Percentiles rank a stretch among this genome's conserved stretches.
These are phyloP conservation scores for Pinus albicaulis DNA, from an alignment of 75 land plant species.

Conservation along the genomic window DNA sequence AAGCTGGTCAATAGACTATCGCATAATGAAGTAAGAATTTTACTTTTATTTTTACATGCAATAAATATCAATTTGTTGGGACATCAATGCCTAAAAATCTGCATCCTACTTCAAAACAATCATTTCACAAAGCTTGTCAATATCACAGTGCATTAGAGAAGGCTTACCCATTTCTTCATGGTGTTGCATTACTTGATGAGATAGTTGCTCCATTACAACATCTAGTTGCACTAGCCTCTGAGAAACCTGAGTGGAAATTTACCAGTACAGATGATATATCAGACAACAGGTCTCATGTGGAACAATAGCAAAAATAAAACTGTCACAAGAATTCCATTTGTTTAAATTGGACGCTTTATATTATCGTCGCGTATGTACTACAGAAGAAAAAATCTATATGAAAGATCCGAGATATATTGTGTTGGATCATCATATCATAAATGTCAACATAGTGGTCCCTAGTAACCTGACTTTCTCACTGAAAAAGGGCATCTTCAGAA, in stretches of 20 bases:
- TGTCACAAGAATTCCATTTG: not conserved
- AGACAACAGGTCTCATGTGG: not conserved
- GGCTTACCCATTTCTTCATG: slow-evolving; percentile 39
- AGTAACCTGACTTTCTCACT: too few relatives aligned
- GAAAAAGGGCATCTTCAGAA: too few relatives aligned
- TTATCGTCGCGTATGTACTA: not conserved
- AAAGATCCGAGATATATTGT: not conserved
- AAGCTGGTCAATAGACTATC: too few relatives aligned
- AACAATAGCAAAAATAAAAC: not conserved
- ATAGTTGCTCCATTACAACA: slow-evolving; percentile 35
- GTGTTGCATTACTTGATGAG: slow-evolving; percentile 41
- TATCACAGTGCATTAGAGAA: not conserved
- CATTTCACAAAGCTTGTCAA: not conserved
- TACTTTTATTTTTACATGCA: too few relatives aligned
- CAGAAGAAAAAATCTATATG: not conserved
- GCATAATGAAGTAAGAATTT: too few relatives aligned
- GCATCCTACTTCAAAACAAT: not conserved
- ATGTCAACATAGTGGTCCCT: too few relatives aligned
- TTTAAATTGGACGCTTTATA: not conserved
- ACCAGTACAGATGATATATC: slow-evolving; percentile 3
- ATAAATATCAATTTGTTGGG: too few relatives aligned
- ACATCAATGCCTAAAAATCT: not conserved
- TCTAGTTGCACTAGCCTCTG: slow-evolving; percentile 41
- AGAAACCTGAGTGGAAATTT: slow-evolving; percentile 19
- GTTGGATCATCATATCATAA: too few relatives aligned